Evolutionary conservation across 1,284 basidiomycete species (phyloP).

Genomic region (Schizopora paradoxa): DNA sequence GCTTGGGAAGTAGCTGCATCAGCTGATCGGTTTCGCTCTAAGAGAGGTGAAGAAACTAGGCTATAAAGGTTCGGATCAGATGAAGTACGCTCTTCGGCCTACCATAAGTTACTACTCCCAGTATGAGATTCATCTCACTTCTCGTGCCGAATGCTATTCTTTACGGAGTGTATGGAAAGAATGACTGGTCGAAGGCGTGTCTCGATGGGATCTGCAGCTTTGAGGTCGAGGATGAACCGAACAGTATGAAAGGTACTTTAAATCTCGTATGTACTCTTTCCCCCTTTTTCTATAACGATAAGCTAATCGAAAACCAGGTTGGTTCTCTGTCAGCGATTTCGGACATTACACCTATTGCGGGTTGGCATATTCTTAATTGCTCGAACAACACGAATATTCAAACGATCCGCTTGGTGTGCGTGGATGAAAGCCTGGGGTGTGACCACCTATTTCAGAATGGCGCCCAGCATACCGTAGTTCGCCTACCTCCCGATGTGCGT

Average conservation of each 20-base stretch:
- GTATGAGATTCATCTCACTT: too few relatives aligned
- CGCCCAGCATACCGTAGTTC: conserved; percentile 45
- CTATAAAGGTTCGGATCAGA: too few relatives aligned
- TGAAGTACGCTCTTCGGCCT: too few relatives aligned
- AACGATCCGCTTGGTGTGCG: conserved; percentile 45
- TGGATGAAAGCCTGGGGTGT: conserved; percentile 32
- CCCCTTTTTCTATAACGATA: conserved; percentile 1
- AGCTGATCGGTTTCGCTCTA: too few relatives aligned
- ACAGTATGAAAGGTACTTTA: conserved; percentile 30
- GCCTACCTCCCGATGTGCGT: conserved; percentile 44
- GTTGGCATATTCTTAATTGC: conserved; percentile 49
- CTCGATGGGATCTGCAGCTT: conserved; percentile 36
- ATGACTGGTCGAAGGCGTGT: conserved; percentile 44
- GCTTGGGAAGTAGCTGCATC: too few relatives aligned
- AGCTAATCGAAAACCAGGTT: conserved; percentile 30
- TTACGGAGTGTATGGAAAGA: too few relatives aligned
- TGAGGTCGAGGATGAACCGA: conserved; percentile 27
- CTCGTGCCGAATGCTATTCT: too few relatives aligned
- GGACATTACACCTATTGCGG: conserved; percentile 48
- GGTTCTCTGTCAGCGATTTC: conserved; percentile 41
- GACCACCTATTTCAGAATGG: conserved; percentile 40
- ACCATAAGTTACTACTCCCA: too few relatives aligned
- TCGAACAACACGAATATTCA: conserved; percentile 34
- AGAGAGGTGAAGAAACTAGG: too few relatives aligned
- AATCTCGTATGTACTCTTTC: conserved; percentile 33